Conservation (phyloP, 2,329 filamentous ascomycete genomes). For the Periconia sp. region DNA sequence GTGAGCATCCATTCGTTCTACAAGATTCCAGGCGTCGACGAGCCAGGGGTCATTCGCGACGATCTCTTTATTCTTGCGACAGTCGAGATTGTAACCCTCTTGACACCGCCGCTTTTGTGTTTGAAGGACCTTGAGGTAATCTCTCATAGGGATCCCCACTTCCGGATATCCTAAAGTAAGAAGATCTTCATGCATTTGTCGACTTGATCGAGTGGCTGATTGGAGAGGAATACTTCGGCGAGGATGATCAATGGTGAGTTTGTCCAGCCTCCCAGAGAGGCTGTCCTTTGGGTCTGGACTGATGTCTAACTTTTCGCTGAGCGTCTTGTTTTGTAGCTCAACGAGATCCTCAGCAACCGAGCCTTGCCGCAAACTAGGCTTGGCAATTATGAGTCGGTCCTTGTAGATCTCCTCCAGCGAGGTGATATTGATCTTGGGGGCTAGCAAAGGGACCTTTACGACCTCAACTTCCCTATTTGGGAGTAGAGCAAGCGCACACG, state of each 20-base stretch:
- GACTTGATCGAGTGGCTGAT: constrained; percentile 36
- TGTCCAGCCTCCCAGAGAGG: constrained; percentile 35
- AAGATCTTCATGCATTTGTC: constrained; percentile 45
- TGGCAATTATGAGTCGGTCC: constrained; percentile 37
- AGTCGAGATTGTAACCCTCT: constrained; percentile 65
- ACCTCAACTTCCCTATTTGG: constrained; percentile 59
- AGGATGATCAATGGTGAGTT: constrained; percentile 39
- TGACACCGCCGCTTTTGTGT: constrained; percentile 60
- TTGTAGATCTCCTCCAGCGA: constrained; percentile 52
- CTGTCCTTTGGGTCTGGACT: constrained; percentile 26
- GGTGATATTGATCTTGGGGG: constrained; percentile 50
- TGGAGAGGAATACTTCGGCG: constrained; percentile 34
- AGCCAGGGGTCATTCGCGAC: constrained; percentile 75
- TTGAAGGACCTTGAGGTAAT: constrained; percentile 41
- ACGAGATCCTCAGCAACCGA: constrained; percentile 43
- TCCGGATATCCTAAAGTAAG: constrained; percentile 44
- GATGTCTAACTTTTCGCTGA: constrained; percentile 35
- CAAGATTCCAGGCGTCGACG: constrained; percentile 79
- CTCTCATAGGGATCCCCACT: constrained; percentile 37
- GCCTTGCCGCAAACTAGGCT: constrained; percentile 35
- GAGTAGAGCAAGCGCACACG: constrained; percentile 60
- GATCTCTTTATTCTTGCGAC: constrained; percentile 68
- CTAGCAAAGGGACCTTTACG: constrained; percentile 53
- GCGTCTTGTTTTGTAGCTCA: constrained; percentile 36
- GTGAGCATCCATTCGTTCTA: constrained; percentile 69